Evolutionary conservation across 148 eudicot species (phyloP).

Genomic region (Simmondsia chinensis): DNA sequence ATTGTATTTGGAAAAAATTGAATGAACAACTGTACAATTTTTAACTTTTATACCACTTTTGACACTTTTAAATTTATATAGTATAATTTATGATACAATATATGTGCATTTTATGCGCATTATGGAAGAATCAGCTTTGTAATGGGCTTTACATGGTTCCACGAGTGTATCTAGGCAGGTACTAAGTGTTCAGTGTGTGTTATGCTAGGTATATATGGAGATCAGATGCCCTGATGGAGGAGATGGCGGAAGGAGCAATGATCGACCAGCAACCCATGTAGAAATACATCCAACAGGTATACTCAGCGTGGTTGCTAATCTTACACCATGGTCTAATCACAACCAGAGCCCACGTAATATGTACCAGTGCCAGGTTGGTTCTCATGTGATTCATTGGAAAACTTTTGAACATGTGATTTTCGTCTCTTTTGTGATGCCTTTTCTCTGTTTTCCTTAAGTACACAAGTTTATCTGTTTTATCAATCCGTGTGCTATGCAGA

Average conservation of each 20-base stretch:
- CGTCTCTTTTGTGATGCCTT: not conserved
- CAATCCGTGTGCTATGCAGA: slow-evolving; percentile 33
- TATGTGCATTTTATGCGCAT: too few species aligned
- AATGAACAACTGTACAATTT: too few species aligned
- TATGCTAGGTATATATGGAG: slow-evolving; percentile 76
- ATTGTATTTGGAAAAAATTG: too few species aligned
- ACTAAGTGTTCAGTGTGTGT: not conserved
- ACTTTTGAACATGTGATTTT: too few species aligned
- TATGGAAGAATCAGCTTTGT: too few species aligned
- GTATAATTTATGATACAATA: too few species aligned
- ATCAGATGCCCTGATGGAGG: slow-evolving; percentile 92
- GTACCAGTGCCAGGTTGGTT: slow-evolving; percentile 95
- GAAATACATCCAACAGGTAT: slow-evolving; percentile 92
- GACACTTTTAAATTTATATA: too few species aligned
- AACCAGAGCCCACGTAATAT: slow-evolving; percentile 99
- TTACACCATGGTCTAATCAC: slow-evolving; percentile 96
- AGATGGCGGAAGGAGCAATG: slow-evolving; percentile 63
- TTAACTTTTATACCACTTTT: too few species aligned
- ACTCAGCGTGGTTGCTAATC: slow-evolving; percentile 80
- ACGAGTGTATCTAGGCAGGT: not conserved
- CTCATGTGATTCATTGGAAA: too few species aligned
- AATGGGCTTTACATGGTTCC: too few species aligned
- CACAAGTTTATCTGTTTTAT: slow-evolving; percentile 1
- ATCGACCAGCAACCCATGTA: slow-evolving; percentile 81
- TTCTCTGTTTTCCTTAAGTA: not conserved